Percentiles rank a stretch among this genome's conserved stretches.
These are phyloP conservation scores for Epichloe sylvatica DNA, from an alignment of 2,329 filamentous ascomycete species.

Conservation along the genomic window DNA sequence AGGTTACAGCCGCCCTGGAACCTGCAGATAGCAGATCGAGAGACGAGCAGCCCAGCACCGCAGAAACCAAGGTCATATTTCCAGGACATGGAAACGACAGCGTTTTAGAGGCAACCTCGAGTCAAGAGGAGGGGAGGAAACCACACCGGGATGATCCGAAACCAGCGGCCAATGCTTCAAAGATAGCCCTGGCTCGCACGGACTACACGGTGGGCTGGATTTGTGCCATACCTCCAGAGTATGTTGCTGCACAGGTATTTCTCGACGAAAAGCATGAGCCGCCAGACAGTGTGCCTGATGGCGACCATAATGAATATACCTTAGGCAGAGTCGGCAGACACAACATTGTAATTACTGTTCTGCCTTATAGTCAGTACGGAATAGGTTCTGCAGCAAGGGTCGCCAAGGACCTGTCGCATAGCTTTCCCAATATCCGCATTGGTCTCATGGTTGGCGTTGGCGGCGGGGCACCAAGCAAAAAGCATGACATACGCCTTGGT, in stretches of 20 bases:
- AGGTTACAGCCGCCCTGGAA: no score
- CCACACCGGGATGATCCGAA: no score
- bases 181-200: no score
- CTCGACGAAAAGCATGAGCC: conserved; percentile 21
- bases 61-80: no score
- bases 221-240: conserved; percentile 24
- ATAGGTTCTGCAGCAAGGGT: conserved; percentile 10
- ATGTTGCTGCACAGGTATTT: conserved; percentile 21
- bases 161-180: no score
- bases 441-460: conserved; percentile 8
- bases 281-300: conserved; percentile 11
- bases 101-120: no score
- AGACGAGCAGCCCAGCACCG: no score
- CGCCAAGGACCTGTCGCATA: conserved; percentile 14
- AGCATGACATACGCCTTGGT: conserved; percentile 20
- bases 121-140: no score
- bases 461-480: conserved; percentile 20
- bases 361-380: conserved; percentile 9
- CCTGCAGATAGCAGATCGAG: no score
- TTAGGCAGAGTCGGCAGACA: conserved; percentile 7
- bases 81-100: no score
- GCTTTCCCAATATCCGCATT: conserved; percentile 16
- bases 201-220: conserved; percentile 30
- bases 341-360: conserved; percentile 8
- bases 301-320: conserved; percentile 7